A percentile compares a stretch with the other conserved stretches of the same genome.
phyloP scores from a whole-genome alignment of 192 early-diverging fungal species.

The Coemansia sp. region DNA sequence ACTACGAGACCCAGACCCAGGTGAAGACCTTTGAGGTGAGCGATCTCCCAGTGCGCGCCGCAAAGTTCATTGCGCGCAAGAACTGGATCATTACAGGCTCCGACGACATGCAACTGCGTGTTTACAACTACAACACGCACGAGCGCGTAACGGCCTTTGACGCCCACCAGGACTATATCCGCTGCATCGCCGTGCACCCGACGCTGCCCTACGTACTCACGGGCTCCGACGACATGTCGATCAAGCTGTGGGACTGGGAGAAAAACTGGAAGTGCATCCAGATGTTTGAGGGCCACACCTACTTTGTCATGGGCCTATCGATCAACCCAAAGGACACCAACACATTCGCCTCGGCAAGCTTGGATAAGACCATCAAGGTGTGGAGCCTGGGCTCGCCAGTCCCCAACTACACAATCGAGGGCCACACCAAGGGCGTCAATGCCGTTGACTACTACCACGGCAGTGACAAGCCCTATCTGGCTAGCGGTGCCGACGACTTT shows the following conservation, averaged over 20 bases:
- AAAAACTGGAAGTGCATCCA: constrained; percentile 96
- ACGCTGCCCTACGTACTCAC: constrained; percentile 94
- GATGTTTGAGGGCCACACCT: constrained; percentile 97
- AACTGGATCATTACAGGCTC: constrained; percentile 96
- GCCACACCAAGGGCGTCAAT: constrained; percentile 98
- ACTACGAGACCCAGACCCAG: constrained; percentile 94
- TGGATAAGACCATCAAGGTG: constrained; percentile 97
- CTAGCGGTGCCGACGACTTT: constrained; percentile 95
- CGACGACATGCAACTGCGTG: constrained; percentile 95
- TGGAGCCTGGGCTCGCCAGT: constrained; percentile 93
- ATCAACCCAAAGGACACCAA: constrained; percentile 99
- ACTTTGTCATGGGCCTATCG: constrained; percentile 96
- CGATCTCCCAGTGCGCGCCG: constrained; percentile 95
- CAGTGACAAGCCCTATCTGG: constrained; percentile 96
- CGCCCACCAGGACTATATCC: constrained; percentile 96
- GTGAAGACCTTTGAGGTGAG: constrained; percentile 98
- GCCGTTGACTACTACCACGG: constrained; percentile 98
- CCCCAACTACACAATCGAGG: constrained; percentile 96
- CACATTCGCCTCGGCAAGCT: constrained; percentile 96
- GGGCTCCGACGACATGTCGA: constrained; percentile 95
- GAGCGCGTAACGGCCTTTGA: constrained; percentile 97
- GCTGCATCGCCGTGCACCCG: constrained; percentile 94
- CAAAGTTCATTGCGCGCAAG: constrained; percentile 97
- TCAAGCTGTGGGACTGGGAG: constrained; percentile 99
- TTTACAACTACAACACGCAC: constrained; percentile 99